Evolutionary conservation across 345 rosid species (phyloP).

Genomic region (Combretum micranthum): DNA sequence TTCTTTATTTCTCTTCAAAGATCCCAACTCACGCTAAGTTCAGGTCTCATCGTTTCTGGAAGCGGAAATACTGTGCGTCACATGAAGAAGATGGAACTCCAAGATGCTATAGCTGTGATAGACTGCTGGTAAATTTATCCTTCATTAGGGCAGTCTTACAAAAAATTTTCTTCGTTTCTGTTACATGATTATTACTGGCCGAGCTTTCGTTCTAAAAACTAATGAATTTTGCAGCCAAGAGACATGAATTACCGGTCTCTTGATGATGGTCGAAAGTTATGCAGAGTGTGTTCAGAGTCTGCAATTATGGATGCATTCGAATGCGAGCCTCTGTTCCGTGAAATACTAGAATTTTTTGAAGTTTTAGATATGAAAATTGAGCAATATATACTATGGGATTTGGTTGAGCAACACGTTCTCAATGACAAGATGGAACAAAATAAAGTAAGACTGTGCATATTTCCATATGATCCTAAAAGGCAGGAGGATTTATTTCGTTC

Average conservation of each 20-base stretch:
- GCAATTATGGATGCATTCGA: slow-evolving; percentile 32
- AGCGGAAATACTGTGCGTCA: slow-evolving; percentile 83
- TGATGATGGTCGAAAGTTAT: slow-evolving; percentile 42
- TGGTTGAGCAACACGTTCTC: slow-evolving; percentile 38
- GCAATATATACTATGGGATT: slow-evolving; percentile 32
- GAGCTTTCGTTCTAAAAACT: background rate
- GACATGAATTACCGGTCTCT: slow-evolving; percentile 28
- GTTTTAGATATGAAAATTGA: slow-evolving; percentile 37
- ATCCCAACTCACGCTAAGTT: slow-evolving; percentile 81
- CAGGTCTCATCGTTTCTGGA: slow-evolving; percentile 85
- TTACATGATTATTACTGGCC: background rate
- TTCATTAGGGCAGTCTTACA: too few species aligned
- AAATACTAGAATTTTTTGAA: slow-evolving; percentile 31
- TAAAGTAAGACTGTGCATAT: slow-evolving; percentile 1
- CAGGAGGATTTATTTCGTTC: background rate
- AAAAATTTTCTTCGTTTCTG: background rate
- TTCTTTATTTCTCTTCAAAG: slow-evolving; percentile 17
- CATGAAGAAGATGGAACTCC: slow-evolving; percentile 89
- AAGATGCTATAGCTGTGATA: slow-evolving; percentile 86
- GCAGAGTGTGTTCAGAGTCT: slow-evolving; percentile 35
- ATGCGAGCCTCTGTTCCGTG: slow-evolving; percentile 39
- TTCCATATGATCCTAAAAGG: background rate
- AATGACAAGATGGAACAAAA: slow-evolving; percentile 22
- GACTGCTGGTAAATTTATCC: slow-evolving; percentile 76
- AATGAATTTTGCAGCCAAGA: slow-evolving; percentile 14